Base-by-base conservation (phyloP, 2,329 filamentous ascomycete genomes). In the Penicillium sp. region DNA sequence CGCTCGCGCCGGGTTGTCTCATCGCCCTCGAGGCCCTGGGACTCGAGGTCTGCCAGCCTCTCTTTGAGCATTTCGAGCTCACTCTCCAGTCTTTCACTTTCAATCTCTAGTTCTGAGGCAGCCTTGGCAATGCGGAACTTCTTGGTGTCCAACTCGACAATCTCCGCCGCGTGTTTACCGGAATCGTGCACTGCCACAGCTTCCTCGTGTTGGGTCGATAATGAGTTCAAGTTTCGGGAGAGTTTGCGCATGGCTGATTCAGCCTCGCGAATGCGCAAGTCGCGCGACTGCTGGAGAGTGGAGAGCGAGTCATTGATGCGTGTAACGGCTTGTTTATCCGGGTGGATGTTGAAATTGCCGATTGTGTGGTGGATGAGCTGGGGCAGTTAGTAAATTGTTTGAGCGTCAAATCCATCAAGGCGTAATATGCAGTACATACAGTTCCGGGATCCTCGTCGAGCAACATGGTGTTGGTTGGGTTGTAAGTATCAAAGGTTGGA, bases 91-190 rank as follows among this genome's bases (percentile, higher is more conserved):
- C 93, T 83, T 79, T 97, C 93, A n/a, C 90, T 89, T 77, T 99
- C 94, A 69, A 93, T 92, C 78, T 97, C 92, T 6, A 94, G 80
- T 71, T 97, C 93, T 1, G 85, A 88, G 0, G 90, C 91, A 14
- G 90, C 86, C 75, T 97, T 97, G n/a, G 93, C 93, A 54, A 91
- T 88, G 64, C 92, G 88, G 77, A 97, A 97, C 71, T 97, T 97
- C 64, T 92, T 87, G 1, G 91, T 96, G 75, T 97, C 93, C 57
- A 97, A 86, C 39, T 88, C 84, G 18, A 94, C 83, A 59, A 97
- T 96, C 69, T 90, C 86, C 34, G 86, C 86, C 5, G 92, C 91
- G 77, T 97, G 93, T 56, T 85, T 86, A 5, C 87, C 83, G 0
- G 90, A 85, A 60, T 91, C 90, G 78, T 96, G 91, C 3, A 87